Evolutionary conservation across 352 stramenopile genomes (phyloP), one percentile per base, ranked within the genome.

Genomic region (Phytophthora foliorum): DNA sequence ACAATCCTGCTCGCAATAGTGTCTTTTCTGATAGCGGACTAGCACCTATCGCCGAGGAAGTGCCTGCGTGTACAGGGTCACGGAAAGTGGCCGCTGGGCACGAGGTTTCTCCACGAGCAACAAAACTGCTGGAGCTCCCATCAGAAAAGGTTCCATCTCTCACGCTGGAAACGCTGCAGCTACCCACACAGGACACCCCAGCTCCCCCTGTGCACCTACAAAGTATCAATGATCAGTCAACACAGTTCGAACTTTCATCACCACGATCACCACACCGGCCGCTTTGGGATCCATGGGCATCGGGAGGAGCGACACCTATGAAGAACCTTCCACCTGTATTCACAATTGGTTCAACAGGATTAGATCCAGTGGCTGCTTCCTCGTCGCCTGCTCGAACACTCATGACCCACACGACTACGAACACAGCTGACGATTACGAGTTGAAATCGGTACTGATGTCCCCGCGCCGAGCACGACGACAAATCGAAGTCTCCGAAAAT

Each of bases 201-300:
- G 25, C 36, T 16, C n/a, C 36, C 16, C 11, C 27, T 32, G 13
- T 72, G 24, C 39, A 36, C 16, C 39, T 49, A 11, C 59, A 67
- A 24, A 34, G 38, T 39, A 49, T 67, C 48, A 51, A 65, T 9
- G 41, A 60, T 27, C 31, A 62, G 24, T 39, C 48, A n/a, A 32
- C 25, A 29, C 24, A 21, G 10, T 71, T 63, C 49, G 61, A n/a
- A 22, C 21, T 53, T 21, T 3, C 52, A 25, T 80, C 71, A 2
- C 71, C 69, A 29, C 57, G 61, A 27, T 57, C 51, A 22, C 53
- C 52, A 17, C 72, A 72, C 22, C 60, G 42, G 22, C 67, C 74
- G 21, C 57, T 81, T 50, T 81, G 74, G 74, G 63, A 77, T 50
- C 74, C 74, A 22, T 81, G 74, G 74, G 71, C 74, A 11, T 79